Base-by-base conservation (phyloP, 1,139 yeast species). In the Lodderomyces margitis region DNA sequence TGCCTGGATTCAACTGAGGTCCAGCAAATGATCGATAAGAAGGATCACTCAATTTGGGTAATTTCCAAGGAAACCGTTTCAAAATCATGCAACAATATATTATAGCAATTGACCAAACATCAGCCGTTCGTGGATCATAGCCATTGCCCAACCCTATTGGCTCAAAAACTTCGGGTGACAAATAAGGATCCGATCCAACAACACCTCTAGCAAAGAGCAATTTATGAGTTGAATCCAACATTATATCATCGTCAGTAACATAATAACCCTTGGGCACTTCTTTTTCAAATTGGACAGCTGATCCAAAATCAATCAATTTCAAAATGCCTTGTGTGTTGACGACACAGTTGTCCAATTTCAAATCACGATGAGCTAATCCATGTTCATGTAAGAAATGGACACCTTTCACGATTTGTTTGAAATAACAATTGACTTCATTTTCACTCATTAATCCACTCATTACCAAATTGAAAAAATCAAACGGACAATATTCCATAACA, bases 171-270 rank as follows among this genome's bases (percentile, higher is more conserved):
- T 85, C 94, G 0, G 92, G 94, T 0, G 92, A 85, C 50, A 85
- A 62, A 56, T 85, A 85, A 4, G 94, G 94, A 61, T 85, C 94
- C 9, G 87, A 80, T 3, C 94, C 94, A 20, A 84, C 87, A 8
- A 85, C 74, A n/a, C 94, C 94, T 28, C 74, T 64, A 1, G 87
- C 82, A 37, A 57, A 47, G 2, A 65, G 51, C 33, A 70, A 55
- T 41, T 59, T 58, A 45, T 57, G 58, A 7, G 48, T 46, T 3
- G 52, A 58, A 37, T 57, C 61, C 30, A 49, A 41, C 47, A 50
- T 46, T 4, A 59, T 42, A 39, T 55, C 50, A 32, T 57, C 52
- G 7, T 49, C 51, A 7, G 62, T 62, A 9, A 69, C 64, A 32
- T 46, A 44, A 50, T 37, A 46, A 37, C 42, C 63, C 60, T 64